phyloP scores from a whole-genome alignment of 352 stramenopile species.

The Globisporangium ultimum region DNA sequence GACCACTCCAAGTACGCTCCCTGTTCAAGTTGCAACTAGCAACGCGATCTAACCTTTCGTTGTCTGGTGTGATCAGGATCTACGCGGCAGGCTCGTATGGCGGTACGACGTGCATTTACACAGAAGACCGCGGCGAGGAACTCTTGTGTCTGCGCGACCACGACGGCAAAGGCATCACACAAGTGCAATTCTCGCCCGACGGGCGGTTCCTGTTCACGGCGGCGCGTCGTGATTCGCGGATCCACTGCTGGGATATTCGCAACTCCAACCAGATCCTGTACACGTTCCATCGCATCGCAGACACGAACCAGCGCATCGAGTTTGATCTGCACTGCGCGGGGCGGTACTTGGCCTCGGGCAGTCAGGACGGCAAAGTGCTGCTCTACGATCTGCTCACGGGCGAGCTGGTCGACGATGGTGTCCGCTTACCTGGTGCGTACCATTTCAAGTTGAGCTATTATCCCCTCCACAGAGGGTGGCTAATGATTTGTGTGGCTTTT shows the following conservation, averaged over 20 bases:
- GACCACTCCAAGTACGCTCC: slow-evolving; percentile 57
- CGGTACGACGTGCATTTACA: slow-evolving; percentile 82
- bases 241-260: slow-evolving; percentile 89
- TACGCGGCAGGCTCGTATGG: slow-evolving; percentile 86
- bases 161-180: slow-evolving; percentile 74
- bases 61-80: slow-evolving; percentile 24
- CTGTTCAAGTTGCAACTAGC: too few species aligned
- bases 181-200: slow-evolving; percentile 76
- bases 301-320: slow-evolving; percentile 75
- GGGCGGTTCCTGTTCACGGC: slow-evolving; percentile 74
- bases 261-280: slow-evolving; percentile 60
- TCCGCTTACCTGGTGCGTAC: slow-evolving; percentile 20
- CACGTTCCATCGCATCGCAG: slow-evolving; percentile 48
- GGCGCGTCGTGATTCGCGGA: slow-evolving; percentile 55
- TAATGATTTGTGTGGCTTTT: too few species aligned
- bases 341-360: slow-evolving; percentile 60
- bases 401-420: slow-evolving; percentile 39
- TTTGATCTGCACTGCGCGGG: slow-evolving; percentile 74
- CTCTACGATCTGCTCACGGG: slow-evolving; percentile 59
- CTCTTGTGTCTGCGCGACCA: slow-evolving; percentile 61
- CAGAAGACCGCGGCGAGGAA: slow-evolving; percentile 67
- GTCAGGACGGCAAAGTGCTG: slow-evolving; percentile 42
- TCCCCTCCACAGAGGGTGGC: too few species aligned
- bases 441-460: too few species aligned
- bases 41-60: neutral